phyloP scores from a whole-genome alignment of 441 rosid species.

The Viola pubescens region DNA sequence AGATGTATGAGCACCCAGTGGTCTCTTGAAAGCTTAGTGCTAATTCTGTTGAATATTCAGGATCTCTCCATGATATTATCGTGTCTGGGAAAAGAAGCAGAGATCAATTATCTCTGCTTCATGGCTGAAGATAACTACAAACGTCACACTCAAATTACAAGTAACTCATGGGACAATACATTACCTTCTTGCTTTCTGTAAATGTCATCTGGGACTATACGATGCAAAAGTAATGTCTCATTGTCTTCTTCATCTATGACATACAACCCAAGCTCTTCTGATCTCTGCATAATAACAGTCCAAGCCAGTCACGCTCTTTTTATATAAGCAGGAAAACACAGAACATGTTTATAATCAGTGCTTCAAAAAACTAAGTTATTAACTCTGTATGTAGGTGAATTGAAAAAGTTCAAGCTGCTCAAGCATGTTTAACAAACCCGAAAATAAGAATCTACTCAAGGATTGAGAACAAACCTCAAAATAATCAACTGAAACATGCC shows the following conservation, averaged over 20 bases:
- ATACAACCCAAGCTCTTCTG: constrained; percentile 78
- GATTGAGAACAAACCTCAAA: constrained; percentile 58
- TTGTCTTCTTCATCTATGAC: constrained; percentile 93
- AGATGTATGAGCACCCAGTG: constrained; percentile 89
- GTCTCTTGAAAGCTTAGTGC: constrained; percentile 99
- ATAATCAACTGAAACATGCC: constrained; percentile 85
- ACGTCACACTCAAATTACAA: not conserved
- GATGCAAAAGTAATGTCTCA: constrained; percentile 85
- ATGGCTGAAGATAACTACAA: not conserved
- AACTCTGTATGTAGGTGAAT: no score
- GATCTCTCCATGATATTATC: constrained; percentile 98
- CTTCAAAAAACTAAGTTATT: no score
- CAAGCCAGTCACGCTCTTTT: constrained; percentile 10
- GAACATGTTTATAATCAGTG: no score
- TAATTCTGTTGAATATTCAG: constrained; percentile 78
- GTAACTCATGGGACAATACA: not conserved
- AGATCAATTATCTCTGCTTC: constrained; percentile 12
- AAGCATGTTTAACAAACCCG: not conserved
- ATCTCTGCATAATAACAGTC: constrained; percentile 49
- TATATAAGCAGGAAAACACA: not conserved
- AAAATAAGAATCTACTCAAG: constrained; percentile 10
- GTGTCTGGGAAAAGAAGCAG: constrained; percentile 51
- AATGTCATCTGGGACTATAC: constrained; percentile 75
- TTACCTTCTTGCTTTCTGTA: constrained; percentile 99
- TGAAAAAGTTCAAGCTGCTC: no score